Evolutionary conservation across 148 eudicot species (phyloP).

Genomic region (Agrostemma githago): DNA sequence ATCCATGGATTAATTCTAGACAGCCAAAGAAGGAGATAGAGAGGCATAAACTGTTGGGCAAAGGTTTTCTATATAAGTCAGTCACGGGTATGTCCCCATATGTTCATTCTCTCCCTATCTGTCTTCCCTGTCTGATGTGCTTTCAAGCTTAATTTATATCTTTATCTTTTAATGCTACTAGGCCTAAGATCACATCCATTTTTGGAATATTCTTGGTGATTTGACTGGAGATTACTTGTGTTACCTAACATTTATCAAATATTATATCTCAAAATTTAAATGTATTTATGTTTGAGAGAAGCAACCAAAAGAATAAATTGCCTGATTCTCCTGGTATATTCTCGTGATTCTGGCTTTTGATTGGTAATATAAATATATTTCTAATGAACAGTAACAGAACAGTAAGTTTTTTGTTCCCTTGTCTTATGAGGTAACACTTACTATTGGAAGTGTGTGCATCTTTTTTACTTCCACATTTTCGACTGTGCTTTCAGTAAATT

Average conservation of each 20-base stretch:
- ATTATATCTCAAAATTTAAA: not conserved
- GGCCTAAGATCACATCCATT: not conserved
- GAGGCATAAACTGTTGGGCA: constrained; percentile 35
- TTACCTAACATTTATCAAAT: not conserved
- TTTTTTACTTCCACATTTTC: not conserved
- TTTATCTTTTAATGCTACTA: not conserved
- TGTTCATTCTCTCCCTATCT: not conserved
- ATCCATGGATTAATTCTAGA: constrained; percentile 86
- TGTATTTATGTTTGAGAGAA: not conserved
- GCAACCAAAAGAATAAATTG: not conserved
- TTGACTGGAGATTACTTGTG: not conserved
- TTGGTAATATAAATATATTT: not conserved
- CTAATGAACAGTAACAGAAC: not conserved
- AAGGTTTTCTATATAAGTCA: constrained; percentile 29
- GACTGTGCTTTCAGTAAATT: not conserved
- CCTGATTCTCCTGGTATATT: not conserved
- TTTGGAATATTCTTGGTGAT: not conserved
- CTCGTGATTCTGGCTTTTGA: not conserved
- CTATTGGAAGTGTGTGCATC: not conserved
- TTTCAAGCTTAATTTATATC: not conserved
- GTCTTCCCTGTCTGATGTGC: constrained; percentile 3
- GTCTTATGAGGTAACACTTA: not conserved
- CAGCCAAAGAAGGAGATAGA: constrained; percentile 91
- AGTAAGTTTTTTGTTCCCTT: not conserved
- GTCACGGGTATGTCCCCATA: constrained; percentile 29